Conservation (phyloP, 176 grass and related monocot species). For the Oryza longistaminata region DNA sequence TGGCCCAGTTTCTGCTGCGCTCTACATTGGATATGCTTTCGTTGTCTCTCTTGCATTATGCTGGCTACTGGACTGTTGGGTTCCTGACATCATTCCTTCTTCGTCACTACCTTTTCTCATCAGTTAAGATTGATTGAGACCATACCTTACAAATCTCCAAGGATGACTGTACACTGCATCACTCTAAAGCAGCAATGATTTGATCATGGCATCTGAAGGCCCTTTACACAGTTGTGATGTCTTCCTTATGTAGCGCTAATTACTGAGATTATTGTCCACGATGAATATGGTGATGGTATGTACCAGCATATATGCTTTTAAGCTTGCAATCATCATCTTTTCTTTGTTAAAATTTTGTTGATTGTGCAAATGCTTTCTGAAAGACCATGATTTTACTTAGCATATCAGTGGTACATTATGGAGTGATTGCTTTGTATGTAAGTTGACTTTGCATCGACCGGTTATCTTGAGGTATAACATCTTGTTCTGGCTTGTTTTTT, state of each 20-base stretch:
- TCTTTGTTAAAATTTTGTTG: neutral
- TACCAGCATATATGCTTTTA: slow-evolving; percentile 29
- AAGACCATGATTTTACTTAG: slow-evolving; percentile 13
- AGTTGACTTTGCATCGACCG: neutral
- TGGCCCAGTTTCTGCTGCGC: slow-evolving; percentile 72
- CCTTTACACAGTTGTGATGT: slow-evolving; percentile 15
- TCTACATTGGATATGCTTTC: slow-evolving; percentile 80
- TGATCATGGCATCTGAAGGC: slow-evolving; percentile 22
- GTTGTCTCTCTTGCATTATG: slow-evolving; percentile 84
- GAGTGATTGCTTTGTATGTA: neutral
- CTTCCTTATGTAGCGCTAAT: slow-evolving; percentile 47
- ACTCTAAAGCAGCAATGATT: slow-evolving; percentile 27
- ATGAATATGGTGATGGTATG: slow-evolving; percentile 34
- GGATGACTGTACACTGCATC: slow-evolving; percentile 2
- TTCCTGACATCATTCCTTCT: slow-evolving; percentile 83
- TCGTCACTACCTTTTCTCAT: slow-evolving; percentile 91
- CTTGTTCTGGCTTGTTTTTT: neutral
- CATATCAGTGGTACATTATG: neutral
- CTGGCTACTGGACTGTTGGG: slow-evolving; percentile 75
- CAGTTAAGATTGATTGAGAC: slow-evolving; percentile 84
- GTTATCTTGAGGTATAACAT: neutral
- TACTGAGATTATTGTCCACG: slow-evolving; percentile 37
- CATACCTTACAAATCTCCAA: slow-evolving; percentile 24
- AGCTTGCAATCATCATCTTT: slow-evolving; percentile 18
- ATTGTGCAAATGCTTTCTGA: neutral